Base-by-base conservation (phyloP, 495 filamentous ascomycete genomes). In the Cercophora newfieldiana region DNA sequence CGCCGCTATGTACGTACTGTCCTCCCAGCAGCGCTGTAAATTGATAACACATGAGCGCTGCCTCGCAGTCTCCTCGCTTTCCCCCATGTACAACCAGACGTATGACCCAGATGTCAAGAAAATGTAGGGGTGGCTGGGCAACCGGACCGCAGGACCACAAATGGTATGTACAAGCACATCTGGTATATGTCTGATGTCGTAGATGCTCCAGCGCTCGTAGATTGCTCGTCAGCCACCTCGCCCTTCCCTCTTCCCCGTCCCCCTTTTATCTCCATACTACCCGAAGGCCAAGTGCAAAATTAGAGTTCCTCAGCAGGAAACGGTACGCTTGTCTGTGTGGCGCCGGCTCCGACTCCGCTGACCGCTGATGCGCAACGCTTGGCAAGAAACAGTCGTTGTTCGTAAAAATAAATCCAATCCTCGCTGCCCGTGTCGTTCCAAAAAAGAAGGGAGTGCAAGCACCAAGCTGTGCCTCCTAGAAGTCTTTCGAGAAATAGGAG, bases 1-100 rank as follows among this genome's bases (percentile, higher is more conserved):
- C 50, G 19, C 50, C 29, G 61, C 49, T 63, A 69, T 62, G 61
- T 64, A 61, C 58, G 61, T 64, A 61, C 58, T 67, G 63, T 65
- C 66, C 67, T 30, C 10, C 62, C 66, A 61, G 14, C 67, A 62
- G 58, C 59, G 54, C 64, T 70, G 56, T 49, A 29, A 12, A 51
- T 37, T 29, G 54, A 63, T 66, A 48, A 33, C 37, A 50, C 61
- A 50, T 26, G 33, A 62, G 18, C 29, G 3, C 50, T 65, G 54
- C 28, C 37, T 54, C 30, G 48, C 44, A 24, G 31, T 47, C 50
- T 61, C 54, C 19, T 54, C 30, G 48, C 51, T 61, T 47, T 48
- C 50, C 50, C 68, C 49, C 63, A 61, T 61, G 37, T 54, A 61
- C 48, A 54, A 26, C 28, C 28, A n/a, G 29, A 56, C 29, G 21